Conservation (phyloP, 202 grass and related monocot genomes). For the Panicum hallii region DNA sequence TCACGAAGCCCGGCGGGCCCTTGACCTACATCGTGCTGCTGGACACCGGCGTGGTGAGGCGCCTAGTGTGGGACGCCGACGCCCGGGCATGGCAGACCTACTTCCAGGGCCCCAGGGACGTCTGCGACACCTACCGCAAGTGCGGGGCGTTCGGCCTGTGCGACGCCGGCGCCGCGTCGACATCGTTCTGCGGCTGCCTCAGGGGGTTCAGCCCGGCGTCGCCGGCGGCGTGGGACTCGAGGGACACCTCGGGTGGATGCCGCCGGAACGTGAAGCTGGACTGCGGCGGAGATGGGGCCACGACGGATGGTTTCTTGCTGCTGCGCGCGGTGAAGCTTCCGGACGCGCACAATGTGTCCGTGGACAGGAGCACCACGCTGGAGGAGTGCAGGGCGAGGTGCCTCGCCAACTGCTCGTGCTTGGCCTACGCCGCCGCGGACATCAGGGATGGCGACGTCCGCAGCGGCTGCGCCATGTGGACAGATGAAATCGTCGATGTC, state of each 20-base stretch:
- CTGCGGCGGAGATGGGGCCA: neutral
- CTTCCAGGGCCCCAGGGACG: constrained; percentile 2
- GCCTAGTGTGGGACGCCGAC: neutral
- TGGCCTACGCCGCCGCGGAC: constrained; percentile 43
- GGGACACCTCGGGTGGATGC: neutral
- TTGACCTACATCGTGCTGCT: neutral
- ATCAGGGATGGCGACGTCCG: neutral
- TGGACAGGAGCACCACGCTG: neutral
- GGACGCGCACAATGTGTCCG: constrained; percentile 38
- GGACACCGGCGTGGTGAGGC: neutral
- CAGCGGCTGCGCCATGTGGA: constrained; percentile 44
- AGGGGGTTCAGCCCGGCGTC: neutral
- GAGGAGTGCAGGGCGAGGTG: constrained; percentile 29
- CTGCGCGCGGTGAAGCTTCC: constrained; percentile 41
- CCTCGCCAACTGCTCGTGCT: constrained; percentile 48
- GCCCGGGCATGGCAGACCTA: neutral
- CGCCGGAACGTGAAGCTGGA: neutral
- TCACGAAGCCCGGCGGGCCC: neutral
- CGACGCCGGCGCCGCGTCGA: neutral
- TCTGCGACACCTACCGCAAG: neutral
- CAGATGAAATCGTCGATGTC: constrained; percentile 31
- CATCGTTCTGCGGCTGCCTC: constrained; percentile 17
- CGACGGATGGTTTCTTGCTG: constrained; percentile 36
- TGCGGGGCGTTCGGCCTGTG: constrained; percentile 20
- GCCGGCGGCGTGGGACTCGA: neutral